Percentiles rank a stretch among this genome's conserved stretches.
Evolutionary conservation across 768 basidiomycete species (phyloP).

Genomic region (Rubroboletus pulcherrimus): DNA sequence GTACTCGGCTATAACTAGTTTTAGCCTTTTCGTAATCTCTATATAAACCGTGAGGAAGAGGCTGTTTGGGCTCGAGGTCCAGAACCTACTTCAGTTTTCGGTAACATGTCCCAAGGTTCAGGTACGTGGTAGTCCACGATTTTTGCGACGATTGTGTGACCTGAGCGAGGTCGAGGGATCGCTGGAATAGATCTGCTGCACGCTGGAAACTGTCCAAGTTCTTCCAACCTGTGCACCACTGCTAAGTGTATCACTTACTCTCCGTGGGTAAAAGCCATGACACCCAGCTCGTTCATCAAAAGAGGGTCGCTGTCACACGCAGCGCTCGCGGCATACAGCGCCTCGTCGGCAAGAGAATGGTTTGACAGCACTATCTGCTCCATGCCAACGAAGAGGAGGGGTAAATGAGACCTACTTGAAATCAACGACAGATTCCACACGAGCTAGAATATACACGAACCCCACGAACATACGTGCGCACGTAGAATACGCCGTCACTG

Average conservation of each 20-base stretch:
- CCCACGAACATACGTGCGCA: conserved; percentile 94
- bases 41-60: conserved; percentile 10
- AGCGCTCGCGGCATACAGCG: conserved; percentile 72
- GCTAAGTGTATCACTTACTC: conserved; percentile 48
- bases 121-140: conserved; percentile 85
- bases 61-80: neutral
- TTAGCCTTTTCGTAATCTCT: conserved; percentile 64
- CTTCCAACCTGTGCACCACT: neutral
- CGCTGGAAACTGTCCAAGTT: conserved; percentile 59
- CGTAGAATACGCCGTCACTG: conserved; percentile 97
- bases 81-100: conserved; percentile 69
- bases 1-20: conserved; percentile 68
- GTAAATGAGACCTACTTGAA: conserved; percentile 83
- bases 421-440: conserved; percentile 5
- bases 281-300: conserved; percentile 87
- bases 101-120: conserved; percentile 89
- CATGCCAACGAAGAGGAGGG: conserved; percentile 96
- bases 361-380: conserved; percentile 93
- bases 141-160: conserved; percentile 81
- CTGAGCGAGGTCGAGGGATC: conserved; percentile 76
- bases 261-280: conserved; percentile 85
- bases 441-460: conserved; percentile 39
- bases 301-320: conserved; percentile 89
- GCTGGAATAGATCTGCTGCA: conserved; percentile 68
- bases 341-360: conserved; percentile 77